Base-by-base conservation (phyloP, 345 rosid species). In the Pistacia integerrima region DNA sequence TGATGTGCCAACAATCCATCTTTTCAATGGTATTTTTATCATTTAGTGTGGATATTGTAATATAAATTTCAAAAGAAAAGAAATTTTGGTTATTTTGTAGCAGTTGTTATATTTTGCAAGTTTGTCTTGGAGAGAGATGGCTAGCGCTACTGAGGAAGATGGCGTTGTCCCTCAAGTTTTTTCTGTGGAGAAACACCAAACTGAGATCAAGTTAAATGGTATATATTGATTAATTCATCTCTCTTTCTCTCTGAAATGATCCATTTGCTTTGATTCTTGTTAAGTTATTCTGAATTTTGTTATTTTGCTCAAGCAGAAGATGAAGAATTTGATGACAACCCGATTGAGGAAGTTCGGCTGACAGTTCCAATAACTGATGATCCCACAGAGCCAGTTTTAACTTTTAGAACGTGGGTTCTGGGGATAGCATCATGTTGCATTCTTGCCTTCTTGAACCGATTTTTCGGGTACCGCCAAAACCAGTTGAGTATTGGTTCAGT, bases 361-460 rank as follows among this genome's bases (percentile, higher is more conserved):
- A 90, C 90, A 0, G 91, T 92, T n/a, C 86, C 90, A 1, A 81
- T 81, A 33, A 84, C 84, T n/a, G 90, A 92, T 38, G 91, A 92
- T 64, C 90, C 89, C 22, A n/a, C 86, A 2, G 35, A 60, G 20
- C 79, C 87, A 8, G 89, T 75, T n/a, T 38, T 91, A 30, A 90
- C 94, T 0, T 88, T 92, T 20, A 62, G 88, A 33, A 86, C 97
- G 77, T 90, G 94, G 94, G 25, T 63, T 56, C 88, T 87, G 0
- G 91, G 91, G 4, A 73, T 88, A 14, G 0, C 81, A 18, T 85
- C 88, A 8, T 91, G 92, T n/a, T 68, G 75, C 49, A 4, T 84
- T 71, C 90, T 91, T 0, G 77, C 97, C 18, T 90, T 91, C 28
- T 73, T 87, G 67, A 88, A 89, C 81, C 81, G 84, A 3, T 89